Conservation (phyloP, 495 filamentous ascomycete genomes). For the Talaromyces borbonicus region DNA sequence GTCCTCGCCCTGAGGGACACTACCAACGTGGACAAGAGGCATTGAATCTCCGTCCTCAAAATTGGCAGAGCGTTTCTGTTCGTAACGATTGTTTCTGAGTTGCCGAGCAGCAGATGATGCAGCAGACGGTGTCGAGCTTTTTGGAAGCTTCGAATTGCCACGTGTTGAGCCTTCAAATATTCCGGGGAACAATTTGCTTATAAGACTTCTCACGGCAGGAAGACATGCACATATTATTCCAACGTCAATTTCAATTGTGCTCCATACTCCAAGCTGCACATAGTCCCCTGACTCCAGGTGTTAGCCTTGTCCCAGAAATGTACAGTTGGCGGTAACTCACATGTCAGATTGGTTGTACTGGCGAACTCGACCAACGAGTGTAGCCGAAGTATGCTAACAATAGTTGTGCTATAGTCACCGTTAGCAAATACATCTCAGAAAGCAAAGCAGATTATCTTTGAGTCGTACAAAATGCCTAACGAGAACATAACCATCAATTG, state of each 20-base stretch:
- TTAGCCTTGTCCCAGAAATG: not conserved
- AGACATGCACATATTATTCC: conserved; percentile 27
- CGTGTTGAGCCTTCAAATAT: conserved; percentile 22
- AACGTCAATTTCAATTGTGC: conserved; percentile 24
- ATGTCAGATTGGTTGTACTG: conserved; percentile 21
- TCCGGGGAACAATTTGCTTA: conserved; percentile 17
- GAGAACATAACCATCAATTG: conserved; percentile 28
- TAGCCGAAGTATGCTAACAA: conserved; percentile 27
- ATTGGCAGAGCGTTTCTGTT: too few relatives aligned
- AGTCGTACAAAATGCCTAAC: conserved; percentile 24
- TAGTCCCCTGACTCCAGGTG: conserved; percentile 21
- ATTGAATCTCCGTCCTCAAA: too few relatives aligned
- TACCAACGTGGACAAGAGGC: too few relatives aligned
- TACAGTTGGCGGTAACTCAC: too few relatives aligned
- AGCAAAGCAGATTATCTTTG: not conserved
- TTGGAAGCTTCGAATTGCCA: too few relatives aligned
- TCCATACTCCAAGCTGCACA: conserved; percentile 24
- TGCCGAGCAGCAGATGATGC: too few relatives aligned
- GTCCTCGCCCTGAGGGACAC: too few relatives aligned
- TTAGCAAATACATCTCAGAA: not conserved
- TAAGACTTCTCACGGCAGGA: conserved; percentile 21
- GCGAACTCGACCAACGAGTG: conserved; percentile 24
- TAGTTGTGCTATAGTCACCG: conserved; percentile 17
- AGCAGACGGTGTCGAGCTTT: too few relatives aligned
- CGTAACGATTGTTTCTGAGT: too few relatives aligned